Conservation (phyloP, 1,284 basidiomycete species). For the Cryptococcus deneoformans region DNA sequence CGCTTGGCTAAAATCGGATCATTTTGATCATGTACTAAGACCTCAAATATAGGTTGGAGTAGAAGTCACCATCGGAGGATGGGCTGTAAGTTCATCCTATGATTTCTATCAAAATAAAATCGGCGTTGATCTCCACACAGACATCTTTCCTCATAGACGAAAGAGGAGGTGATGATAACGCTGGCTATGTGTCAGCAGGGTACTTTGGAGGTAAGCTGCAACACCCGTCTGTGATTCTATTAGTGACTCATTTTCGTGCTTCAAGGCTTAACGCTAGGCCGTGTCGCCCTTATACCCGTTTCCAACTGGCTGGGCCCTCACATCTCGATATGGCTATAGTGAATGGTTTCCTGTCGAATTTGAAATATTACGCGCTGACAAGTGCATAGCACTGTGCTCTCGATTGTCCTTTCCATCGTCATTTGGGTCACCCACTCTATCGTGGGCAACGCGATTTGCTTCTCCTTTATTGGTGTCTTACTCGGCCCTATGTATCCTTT, state of each 20-base stretch:
- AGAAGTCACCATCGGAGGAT: conserved; percentile 43
- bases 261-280: conserved; percentile 35
- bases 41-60: conserved; percentile 29
- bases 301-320: conserved; percentile 36
- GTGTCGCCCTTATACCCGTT: conserved; percentile 42
- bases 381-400: conserved; percentile 21
- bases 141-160: conserved; percentile 42
- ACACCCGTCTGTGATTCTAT: neutral
- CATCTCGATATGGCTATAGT: conserved; percentile 41
- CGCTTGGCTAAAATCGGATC: neutral
- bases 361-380: neutral
- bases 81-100: conserved; percentile 24
- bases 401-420: conserved; percentile 55
- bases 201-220: conserved; percentile 37
- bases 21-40: neutral
- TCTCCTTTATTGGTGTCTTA: conserved; percentile 57
- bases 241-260: conserved; percentile 17
- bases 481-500: conserved; percentile 63
- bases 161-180: conserved; percentile 32
- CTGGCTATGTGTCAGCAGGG: conserved; percentile 43
- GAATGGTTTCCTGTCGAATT: conserved; percentile 4
- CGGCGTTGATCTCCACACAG: conserved; percentile 1
- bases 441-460: conserved; percentile 60
- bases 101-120: neutral
- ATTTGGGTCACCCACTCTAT: conserved; percentile 64